Base-by-base conservation (phyloP, 805 yeast genomes). In the Trichomonascus vanleenenianus region DNA sequence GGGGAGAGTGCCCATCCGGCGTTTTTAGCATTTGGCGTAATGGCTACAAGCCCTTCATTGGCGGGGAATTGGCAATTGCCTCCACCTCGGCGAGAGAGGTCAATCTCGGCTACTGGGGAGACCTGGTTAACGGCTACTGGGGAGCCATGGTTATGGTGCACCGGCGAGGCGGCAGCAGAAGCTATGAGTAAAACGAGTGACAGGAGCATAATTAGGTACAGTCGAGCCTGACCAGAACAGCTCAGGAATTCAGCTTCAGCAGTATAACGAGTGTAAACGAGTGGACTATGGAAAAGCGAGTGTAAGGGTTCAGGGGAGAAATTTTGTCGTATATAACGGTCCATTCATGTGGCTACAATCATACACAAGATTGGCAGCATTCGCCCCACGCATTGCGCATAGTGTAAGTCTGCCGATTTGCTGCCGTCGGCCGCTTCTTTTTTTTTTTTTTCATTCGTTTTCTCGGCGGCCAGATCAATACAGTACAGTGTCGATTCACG, bases 1-100 rank as follows among this genome's bases (percentile, higher is more conserved):
- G 78, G 78, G 54, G 80, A 75, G 75, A 84, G 72, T 42, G 95
- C 96, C 95, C 95, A 88, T 19, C 96, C 96, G 42, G 73, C 88
- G 56, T 83, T 83, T 14, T 62, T 54, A 25, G 78, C 74, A 31
- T 61, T 61, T 6, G 72, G 67, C 43, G 86, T 79, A 42, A 86
- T 82, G 2, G 80, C 68, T 14, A 87, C 91, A 56, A 88, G 71
- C 7, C 87, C 88, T 20, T 70, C 70, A 55, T 74, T 68, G 19
- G 72, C 52, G 31, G 95, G 95, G 67, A 87, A 85, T 2, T 74
- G 53, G 65, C 95, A 86, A 18, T 49, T 50, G 16, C 54, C 54
- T 9, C 48, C 46, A 4, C 57, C 48, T 44, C 55, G 51, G 16
- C 18, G 27, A 15, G 16, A 15, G 37, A 34, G 37, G 19, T 34